Evolutionary conservation across 73 alveolate genomes (phyloP).

Genomic region (Tetrahymena elliotti): DNA sequence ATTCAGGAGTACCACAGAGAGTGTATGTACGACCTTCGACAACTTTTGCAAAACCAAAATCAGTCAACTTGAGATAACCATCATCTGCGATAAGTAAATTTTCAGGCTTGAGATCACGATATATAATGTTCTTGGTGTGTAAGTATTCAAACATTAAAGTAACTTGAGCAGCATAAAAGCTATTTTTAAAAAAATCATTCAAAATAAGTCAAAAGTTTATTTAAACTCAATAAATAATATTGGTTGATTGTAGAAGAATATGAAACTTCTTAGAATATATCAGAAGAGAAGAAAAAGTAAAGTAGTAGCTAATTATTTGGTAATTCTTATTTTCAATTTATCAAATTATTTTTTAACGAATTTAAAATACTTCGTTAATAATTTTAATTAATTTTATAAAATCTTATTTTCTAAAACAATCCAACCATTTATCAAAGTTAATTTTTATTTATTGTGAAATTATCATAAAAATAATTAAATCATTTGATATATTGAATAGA

Average conservation of each 20-base stretch:
- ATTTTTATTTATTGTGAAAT: too few relatives aligned
- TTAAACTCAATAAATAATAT: background rate
- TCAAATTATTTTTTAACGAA: background rate
- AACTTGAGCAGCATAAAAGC: conserved; percentile 61
- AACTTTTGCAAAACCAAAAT: conserved; percentile 92
- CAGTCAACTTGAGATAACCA: conserved; percentile 88
- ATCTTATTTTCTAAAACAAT: too few relatives aligned
- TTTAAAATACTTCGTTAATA: too few relatives aligned
- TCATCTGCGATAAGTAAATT: conserved; percentile 84
- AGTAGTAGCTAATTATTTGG: background rate
- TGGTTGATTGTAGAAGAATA: background rate
- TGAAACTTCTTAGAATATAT: background rate
- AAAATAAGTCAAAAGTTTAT: too few relatives aligned
- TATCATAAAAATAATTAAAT: too few relatives aligned
- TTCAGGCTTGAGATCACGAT: conserved; percentile 85
- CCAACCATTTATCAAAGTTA: too few relatives aligned
- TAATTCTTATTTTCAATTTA: background rate
- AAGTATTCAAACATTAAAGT: conserved; percentile 62
- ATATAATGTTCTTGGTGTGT: conserved; percentile 61
- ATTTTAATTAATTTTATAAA: too few relatives aligned
- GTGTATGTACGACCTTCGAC: conserved; percentile 93
- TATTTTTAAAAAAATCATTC: background rate
- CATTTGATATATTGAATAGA: too few relatives aligned
- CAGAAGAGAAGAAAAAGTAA: too few relatives aligned
- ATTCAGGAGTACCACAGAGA: conserved; percentile 96